Percentiles rank a stretch among this genome's conserved stretches.
phyloP scores from a whole-genome alignment of 306 rosid species.

The Luffa aegyptiaca region DNA sequence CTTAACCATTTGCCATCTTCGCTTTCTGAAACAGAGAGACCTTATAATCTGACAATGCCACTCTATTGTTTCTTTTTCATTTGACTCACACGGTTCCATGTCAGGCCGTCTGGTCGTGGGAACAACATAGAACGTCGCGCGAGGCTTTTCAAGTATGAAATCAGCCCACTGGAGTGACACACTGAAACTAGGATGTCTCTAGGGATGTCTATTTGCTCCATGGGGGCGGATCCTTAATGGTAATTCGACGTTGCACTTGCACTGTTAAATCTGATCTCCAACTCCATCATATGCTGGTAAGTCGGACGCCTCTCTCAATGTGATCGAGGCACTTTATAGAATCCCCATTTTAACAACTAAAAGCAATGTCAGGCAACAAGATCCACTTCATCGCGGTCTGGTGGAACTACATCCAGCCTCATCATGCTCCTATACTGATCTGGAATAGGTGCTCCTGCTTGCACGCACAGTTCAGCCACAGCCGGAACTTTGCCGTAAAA shows the following conservation, averaged over 20 bases:
- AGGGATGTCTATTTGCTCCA: no score
- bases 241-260: background rate
- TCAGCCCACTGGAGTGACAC: background rate
- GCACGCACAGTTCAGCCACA: slow-evolving; percentile 77
- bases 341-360: background rate
- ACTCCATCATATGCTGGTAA: background rate
- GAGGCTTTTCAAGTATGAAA: no score
- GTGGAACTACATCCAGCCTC: slow-evolving; percentile 83
- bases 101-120: no score
- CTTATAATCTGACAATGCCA: no score
- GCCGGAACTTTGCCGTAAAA: slow-evolving; percentile 89
- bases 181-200: no score
- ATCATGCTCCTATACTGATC: slow-evolving; percentile 61
- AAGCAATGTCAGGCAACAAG: slow-evolving; percentile 42
- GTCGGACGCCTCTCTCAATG: background rate
- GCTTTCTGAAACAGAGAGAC: no score
- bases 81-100: no score
- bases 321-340: background rate
- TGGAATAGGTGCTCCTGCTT: slow-evolving; percentile 67
- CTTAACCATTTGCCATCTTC: no score
- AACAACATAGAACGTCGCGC: no score
- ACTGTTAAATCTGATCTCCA: background rate
- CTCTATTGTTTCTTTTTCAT: no score
- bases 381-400: slow-evolving; percentile 35
- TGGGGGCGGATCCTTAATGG: no score